Conservation (phyloP, 2,329 filamentous ascomycete species). For the Alternaria brassicae region DNA sequence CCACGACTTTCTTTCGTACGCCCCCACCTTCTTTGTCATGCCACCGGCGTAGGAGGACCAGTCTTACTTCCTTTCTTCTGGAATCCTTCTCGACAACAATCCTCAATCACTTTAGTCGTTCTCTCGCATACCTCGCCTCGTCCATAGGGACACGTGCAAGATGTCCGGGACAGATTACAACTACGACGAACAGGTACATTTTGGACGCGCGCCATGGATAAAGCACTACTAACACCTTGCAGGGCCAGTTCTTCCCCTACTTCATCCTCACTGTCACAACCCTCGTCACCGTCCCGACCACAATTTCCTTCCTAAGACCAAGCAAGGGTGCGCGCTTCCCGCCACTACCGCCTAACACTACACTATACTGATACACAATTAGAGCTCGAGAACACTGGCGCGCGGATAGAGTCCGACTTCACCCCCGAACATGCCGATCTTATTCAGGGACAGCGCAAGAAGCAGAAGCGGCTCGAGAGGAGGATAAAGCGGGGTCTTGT, state of each 20-base stretch:
- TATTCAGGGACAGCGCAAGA: constrained; percentile 80
- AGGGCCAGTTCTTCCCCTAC: constrained; percentile 98
- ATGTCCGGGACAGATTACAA: constrained; percentile 79
- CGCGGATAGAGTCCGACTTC: constrained; percentile 82
- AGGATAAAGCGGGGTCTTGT: constrained; percentile 83
- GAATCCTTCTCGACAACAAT: constrained; percentile 23
- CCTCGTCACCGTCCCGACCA: constrained; percentile 87
- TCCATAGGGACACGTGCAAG: constrained; percentile 33
- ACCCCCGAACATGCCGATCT: constrained; percentile 82
- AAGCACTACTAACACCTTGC: constrained; percentile 21
- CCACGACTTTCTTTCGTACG: constrained; percentile 40
- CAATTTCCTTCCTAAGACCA: constrained; percentile 84
- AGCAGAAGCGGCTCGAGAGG: constrained; percentile 88
- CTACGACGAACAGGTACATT: constrained; percentile 86
- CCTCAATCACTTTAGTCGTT: constrained; percentile 24
- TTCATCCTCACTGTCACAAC: constrained; percentile 92
- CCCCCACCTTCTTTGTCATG: constrained; percentile 30
- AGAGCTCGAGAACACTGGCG: constrained; percentile 79
- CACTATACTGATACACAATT: constrained; percentile 21
- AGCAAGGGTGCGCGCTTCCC: constrained; percentile 64
- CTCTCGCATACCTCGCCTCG: constrained; percentile 23
- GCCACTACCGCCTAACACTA: background rate
- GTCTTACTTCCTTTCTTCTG: constrained; percentile 18
- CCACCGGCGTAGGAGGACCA: constrained; percentile 26
- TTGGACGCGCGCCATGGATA: constrained; percentile 1